phyloP scores from a whole-genome alignment of 2,329 filamentous ascomycete species.

The Bisporella sp. region DNA sequence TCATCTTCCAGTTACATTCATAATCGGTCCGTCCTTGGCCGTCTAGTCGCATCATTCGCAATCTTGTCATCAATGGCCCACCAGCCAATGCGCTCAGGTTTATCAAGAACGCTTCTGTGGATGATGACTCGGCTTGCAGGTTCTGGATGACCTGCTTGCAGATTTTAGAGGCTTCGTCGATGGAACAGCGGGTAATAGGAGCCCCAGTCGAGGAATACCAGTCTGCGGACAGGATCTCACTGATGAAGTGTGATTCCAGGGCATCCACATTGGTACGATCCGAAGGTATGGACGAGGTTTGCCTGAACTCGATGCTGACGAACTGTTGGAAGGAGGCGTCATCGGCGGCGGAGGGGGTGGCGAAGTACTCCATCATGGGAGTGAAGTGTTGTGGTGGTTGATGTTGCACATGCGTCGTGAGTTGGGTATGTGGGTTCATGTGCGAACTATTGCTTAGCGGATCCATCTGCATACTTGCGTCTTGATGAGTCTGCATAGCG shows the following conservation, averaged over 20 bases:
- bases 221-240: conserved; percentile 39
- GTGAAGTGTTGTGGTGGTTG: conserved; percentile 10
- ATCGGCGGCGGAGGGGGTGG: conserved; percentile 6
- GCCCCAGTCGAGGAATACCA: conserved; percentile 46
- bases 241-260: conserved; percentile 48
- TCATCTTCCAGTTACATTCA: conserved; percentile 47
- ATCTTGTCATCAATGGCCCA: conserved; percentile 41
- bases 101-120: conserved; percentile 49
- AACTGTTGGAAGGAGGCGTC: conserved; percentile 18
- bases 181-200: conserved; percentile 34
- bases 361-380: conserved; percentile 24
- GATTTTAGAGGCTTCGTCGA: conserved; percentile 49
- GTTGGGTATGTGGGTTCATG: neutral
- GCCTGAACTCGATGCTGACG: conserved; percentile 23
- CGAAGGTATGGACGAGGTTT: conserved; percentile 16
- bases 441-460: neutral
- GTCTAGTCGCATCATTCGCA: conserved; percentile 38
- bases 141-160: conserved; percentile 45
- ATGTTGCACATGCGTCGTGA: neutral
- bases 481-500: neutral
- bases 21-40: conserved; percentile 39
- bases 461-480: neutral
- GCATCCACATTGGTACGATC: conserved; percentile 46
- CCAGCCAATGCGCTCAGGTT: conserved; percentile 52
- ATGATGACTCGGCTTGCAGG: conserved; percentile 42